Conservation (phyloP, 352 stramenopile species). For the Globisporangium solare region DNA sequence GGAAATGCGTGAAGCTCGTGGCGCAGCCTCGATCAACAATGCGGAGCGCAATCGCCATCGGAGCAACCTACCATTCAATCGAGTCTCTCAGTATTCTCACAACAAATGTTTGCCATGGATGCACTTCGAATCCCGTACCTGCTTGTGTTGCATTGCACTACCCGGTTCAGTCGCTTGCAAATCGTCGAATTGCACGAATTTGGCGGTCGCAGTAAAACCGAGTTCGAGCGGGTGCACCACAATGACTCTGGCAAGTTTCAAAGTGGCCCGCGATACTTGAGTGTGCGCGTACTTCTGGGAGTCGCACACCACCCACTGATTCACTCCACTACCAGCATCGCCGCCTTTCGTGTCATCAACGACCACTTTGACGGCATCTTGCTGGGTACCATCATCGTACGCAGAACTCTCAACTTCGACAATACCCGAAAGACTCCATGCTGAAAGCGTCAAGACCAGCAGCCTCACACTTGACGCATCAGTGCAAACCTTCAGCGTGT, state of each 20-base stretch:
- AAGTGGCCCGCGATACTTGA: neutral
- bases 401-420: constrained; percentile 1
- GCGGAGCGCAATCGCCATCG: constrained; percentile 1
- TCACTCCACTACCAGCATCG: neutral
- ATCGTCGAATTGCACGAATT: neutral
- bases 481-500: constrained; percentile 1
- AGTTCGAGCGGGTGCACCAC: neutral
- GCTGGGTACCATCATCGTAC: neutral
- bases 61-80: constrained; percentile 4
- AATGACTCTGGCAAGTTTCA: neutral
- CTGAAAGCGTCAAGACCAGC: constrained; percentile 11
- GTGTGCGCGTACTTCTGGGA: neutral
- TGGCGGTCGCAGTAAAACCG: neutral
- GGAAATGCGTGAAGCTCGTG: constrained; percentile 12
- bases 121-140: neutral
- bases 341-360: too few species aligned
- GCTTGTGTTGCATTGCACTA: neutral
- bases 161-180: neutral
- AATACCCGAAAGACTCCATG: constrained; percentile 13
- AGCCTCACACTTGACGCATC: neutral
- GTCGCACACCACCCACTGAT: constrained; percentile 1
- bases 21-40: neutral
- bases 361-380: neutral
- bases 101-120: neutral
- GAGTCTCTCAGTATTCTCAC: neutral